phyloP scores from a whole-genome alignment of 208 protist species.

The Zelonia costaricensis region DNA sequence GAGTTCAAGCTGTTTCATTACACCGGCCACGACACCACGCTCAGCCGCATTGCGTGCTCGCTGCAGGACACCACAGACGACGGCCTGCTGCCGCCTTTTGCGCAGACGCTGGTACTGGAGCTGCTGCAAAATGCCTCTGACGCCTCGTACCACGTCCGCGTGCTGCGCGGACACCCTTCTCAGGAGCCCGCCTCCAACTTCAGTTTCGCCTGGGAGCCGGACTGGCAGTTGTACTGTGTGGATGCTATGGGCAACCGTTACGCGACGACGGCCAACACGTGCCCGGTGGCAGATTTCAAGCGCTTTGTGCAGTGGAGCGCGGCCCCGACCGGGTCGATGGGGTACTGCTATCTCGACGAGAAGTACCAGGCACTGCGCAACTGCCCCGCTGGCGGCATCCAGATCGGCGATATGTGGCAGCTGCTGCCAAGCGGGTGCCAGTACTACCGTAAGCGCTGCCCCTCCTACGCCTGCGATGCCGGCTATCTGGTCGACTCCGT shows the following conservation, averaged over 20 bases:
- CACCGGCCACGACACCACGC: constrained; percentile 53
- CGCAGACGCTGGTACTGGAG: constrained; percentile 49
- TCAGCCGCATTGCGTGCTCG: constrained; percentile 32
- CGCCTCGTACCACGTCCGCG: constrained; percentile 40
- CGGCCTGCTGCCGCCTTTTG: constrained; percentile 52
- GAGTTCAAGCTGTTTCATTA: constrained; percentile 58
- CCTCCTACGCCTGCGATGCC: constrained; percentile 18
- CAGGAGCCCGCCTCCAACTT: constrained; percentile 37
- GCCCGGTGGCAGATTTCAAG: constrained; percentile 50
- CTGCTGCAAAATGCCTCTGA: constrained; percentile 37
- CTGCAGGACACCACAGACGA: constrained; percentile 36
- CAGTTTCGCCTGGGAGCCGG: constrained; percentile 30
- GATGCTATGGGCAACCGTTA: constrained; percentile 27
- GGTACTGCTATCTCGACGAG: constrained; percentile 56
- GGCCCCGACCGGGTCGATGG: constrained; percentile 28
- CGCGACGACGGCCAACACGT: constrained; percentile 35
- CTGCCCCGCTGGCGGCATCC: constrained; percentile 23
- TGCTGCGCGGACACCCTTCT: constrained; percentile 46
- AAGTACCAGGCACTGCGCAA: constrained; percentile 14
- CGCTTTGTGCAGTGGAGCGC: constrained; percentile 36
- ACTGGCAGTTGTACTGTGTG: constrained; percentile 47
- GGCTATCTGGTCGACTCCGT: constrained; percentile 24
- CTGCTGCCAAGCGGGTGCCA: constrained; percentile 10
- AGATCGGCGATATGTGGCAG: constrained; percentile 1
- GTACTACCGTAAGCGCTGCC: constrained; percentile 29